These are phyloP conservation scores for Cantharellus cinnabarinus DNA, from an alignment of 768 basidiomycete genomes.

Conservation along the genomic window DNA sequence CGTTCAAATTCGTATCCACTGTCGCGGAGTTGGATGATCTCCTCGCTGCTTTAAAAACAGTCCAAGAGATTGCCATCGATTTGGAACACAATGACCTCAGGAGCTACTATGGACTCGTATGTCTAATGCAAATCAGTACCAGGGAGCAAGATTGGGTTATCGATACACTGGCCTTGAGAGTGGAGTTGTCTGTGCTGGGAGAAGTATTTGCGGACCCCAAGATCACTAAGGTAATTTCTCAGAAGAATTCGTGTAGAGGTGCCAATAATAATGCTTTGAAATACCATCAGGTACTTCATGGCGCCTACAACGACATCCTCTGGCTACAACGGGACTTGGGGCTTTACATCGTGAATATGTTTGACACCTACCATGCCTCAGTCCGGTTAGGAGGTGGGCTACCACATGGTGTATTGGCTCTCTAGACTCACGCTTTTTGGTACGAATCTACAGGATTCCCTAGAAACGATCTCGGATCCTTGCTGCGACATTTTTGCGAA, in stretches of 20 bases:
- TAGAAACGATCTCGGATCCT: conserved; percentile 60
- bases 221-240: conserved; percentile 49
- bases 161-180: conserved; percentile 37
- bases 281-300: conserved; percentile 64
- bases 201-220: conserved; percentile 69
- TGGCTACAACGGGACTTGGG: conserved; percentile 97
- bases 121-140: conserved; percentile 83
- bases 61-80: conserved; percentile 70
- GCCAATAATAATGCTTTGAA: background rate
- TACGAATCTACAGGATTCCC: conserved; percentile 40
- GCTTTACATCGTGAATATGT: conserved; percentile 83
- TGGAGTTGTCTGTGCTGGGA: conserved; percentile 59
- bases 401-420: background rate
- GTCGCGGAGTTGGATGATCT: conserved; percentile 34
- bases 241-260: background rate
- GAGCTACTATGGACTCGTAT: conserved; percentile 70
- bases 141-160: conserved; percentile 71
- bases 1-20: conserved; percentile 54
- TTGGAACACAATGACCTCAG: conserved; percentile 85
- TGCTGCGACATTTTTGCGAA: conserved; percentile 77
- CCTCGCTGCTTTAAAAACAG: conserved; percentile 40
- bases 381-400: conserved; percentile 37
- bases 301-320: conserved; percentile 79
- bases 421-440: background rate
- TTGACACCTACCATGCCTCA: conserved; percentile 92